Evolutionary conservation across 192 early-diverging fungal species (phyloP).

Genomic region (Piromyces finnis): DNA sequence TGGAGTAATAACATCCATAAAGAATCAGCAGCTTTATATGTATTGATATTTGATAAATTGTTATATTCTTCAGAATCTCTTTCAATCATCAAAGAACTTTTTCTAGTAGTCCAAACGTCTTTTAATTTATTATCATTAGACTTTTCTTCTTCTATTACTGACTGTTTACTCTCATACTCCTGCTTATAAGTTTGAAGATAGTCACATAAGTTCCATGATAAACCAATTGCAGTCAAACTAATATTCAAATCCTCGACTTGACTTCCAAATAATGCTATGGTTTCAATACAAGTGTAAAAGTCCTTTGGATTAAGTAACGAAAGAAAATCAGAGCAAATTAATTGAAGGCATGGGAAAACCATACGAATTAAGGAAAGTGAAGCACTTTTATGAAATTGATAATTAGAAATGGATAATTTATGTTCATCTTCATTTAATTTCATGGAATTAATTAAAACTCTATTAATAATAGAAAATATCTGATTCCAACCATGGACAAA

Average conservation of each 20-base stretch:
- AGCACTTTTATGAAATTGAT: background rate
- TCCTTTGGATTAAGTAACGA: constrained; percentile 53
- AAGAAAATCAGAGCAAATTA: constrained; percentile 91
- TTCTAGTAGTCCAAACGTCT: background rate
- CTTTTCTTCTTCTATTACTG: background rate
- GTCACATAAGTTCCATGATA: constrained; percentile 85
- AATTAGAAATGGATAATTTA: background rate
- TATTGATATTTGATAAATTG: constrained; percentile 3
- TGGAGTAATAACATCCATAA: constrained; percentile 83
- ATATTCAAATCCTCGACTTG: constrained; percentile 88
- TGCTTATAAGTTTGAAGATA: constrained; percentile 60
- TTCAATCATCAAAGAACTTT: background rate
- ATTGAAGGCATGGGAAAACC: constrained; percentile 80
- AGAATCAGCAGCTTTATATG: constrained; percentile 21
- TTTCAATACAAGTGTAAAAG: constrained; percentile 63
- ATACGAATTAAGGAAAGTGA: constrained; percentile 35
- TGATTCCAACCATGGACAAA: constrained; percentile 64
- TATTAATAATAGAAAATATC: constrained; percentile 75
- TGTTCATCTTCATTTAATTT: background rate
- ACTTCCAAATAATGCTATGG: constrained; percentile 57
- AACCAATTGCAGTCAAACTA: constrained; percentile 72
- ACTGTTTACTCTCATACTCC: constrained; percentile 16
- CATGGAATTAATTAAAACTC: constrained; percentile 10
- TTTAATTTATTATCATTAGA: background rate
- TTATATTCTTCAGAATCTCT: background rate